These are phyloP conservation scores for Gastrodia elata DNA, from an alignment of 106 monocot genomes.

Conservation along the genomic window DNA sequence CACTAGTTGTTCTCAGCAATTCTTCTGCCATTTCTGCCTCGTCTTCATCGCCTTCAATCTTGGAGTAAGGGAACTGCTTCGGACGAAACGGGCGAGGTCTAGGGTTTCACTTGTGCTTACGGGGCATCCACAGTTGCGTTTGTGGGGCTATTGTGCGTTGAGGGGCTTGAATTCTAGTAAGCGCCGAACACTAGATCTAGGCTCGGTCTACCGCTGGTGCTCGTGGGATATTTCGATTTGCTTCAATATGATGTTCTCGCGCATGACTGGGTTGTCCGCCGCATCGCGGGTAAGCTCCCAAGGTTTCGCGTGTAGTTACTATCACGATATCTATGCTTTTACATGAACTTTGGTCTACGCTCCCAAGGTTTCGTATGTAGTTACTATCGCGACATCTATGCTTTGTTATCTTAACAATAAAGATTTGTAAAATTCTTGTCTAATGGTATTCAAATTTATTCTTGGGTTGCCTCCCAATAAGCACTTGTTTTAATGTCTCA, in stretches of 20 bases:
- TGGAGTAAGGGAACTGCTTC: neutral
- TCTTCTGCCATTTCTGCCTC: neutral
- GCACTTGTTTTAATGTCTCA: no score
- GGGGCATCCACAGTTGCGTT: neutral
- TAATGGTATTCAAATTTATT: no score
- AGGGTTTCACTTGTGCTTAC: neutral
- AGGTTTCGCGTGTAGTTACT: neutral
- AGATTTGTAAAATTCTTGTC: no score
- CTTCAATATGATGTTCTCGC: slow-evolving; percentile 13
- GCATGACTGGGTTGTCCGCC: slow-evolving; percentile 13
- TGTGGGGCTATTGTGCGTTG: neutral
- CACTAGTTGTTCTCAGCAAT: neutral
- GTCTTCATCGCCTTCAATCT: neutral
- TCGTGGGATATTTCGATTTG: neutral
- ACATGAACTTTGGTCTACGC: neutral
- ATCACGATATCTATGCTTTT: neutral
- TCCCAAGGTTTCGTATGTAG: neutral
- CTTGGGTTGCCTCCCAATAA: no score
- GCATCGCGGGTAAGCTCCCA: slow-evolving; percentile 10
- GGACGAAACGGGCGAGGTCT: neutral
- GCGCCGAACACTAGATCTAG: neutral
- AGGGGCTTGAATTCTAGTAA: neutral
- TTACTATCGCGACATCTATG: neutral
- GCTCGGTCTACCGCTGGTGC: neutral
- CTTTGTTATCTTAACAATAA: no score